Percentiles rank a stretch among this genome's conserved stretches.
These are phyloP conservation scores for Polyporus arcularius DNA, from an alignment of 768 basidiomycete genomes.

Conservation along the genomic window DNA sequence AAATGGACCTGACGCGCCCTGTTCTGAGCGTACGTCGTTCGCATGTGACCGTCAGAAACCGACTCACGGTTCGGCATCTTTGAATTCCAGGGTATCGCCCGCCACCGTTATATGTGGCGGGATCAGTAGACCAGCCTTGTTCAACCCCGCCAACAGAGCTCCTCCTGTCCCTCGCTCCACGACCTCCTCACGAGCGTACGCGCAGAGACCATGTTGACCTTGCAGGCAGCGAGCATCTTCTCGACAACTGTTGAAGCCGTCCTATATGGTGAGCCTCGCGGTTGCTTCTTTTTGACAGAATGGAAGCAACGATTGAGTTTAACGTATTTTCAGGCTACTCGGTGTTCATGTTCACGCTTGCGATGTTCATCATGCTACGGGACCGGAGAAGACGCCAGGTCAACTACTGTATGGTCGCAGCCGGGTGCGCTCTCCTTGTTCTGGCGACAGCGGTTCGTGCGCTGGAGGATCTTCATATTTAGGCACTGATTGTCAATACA, in stretches of 20 bases:
- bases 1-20: not conserved
- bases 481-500: not conserved
- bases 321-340: conserved; percentile 20
- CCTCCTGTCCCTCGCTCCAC: not conserved
- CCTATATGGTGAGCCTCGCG: conserved; percentile 20
- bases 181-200: not conserved
- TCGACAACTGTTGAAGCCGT: conserved; percentile 25
- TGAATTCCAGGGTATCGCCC: not conserved
- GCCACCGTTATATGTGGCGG: not conserved
- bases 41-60: not conserved
- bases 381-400: conserved; percentile 16
- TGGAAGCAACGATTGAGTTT: not conserved
- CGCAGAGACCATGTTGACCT: conserved; percentile 2
- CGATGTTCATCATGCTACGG: conserved; percentile 26
- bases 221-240: conserved; percentile 19
- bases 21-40: not conserved
- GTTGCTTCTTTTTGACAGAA: not conserved
- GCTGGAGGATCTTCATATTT: not conserved
- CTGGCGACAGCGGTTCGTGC: conserved; percentile 22
- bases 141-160: not conserved
- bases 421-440: conserved; percentile 19
- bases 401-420: conserved; percentile 20
- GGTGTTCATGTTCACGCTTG: conserved; percentile 26
- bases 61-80: not conserved
- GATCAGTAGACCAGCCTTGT: not conserved